Evolutionary conservation across 306 rosid species (phyloP).

Genomic region (Quercus cerris): DNA sequence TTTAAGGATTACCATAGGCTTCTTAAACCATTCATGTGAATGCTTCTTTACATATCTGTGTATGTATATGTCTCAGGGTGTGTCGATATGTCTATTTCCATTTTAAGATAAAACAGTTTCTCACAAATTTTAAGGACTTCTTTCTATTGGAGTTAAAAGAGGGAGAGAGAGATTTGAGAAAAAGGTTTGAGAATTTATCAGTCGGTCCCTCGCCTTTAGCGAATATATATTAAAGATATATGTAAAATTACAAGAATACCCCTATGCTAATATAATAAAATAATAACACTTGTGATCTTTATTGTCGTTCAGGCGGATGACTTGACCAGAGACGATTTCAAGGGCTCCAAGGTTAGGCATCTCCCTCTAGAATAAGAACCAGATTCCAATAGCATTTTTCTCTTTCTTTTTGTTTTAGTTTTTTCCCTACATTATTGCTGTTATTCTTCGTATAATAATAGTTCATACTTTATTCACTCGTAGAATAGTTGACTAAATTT

Average conservation of each 20-base stretch:
- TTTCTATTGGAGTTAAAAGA: too few species aligned
- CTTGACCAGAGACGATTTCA: conserved; percentile 70
- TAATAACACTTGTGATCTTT: neutral
- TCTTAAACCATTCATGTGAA: neutral
- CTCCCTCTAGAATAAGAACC: conserved; percentile 8
- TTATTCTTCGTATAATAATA: neutral
- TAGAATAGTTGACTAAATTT: neutral
- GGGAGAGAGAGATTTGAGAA: too few species aligned
- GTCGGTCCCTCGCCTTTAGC: too few species aligned
- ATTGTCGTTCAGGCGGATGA: conserved; percentile 59
- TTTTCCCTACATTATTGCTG: neutral
- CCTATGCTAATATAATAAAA: too few species aligned
- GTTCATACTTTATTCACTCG: neutral
- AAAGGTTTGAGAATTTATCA: too few species aligned
- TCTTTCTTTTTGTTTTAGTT: neutral
- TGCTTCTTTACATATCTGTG: neutral
- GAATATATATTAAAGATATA: too few species aligned
- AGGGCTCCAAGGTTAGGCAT: conserved; percentile 80
- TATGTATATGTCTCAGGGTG: neutral
- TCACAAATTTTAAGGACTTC: neutral
- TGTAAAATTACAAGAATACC: too few species aligned
- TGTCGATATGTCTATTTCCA: neutral
- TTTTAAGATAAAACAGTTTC: neutral
- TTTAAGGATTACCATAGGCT: neutral
- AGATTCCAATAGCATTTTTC: neutral